Conservation (phyloP, 306 rosid species). For the Quercus cerris region DNA sequence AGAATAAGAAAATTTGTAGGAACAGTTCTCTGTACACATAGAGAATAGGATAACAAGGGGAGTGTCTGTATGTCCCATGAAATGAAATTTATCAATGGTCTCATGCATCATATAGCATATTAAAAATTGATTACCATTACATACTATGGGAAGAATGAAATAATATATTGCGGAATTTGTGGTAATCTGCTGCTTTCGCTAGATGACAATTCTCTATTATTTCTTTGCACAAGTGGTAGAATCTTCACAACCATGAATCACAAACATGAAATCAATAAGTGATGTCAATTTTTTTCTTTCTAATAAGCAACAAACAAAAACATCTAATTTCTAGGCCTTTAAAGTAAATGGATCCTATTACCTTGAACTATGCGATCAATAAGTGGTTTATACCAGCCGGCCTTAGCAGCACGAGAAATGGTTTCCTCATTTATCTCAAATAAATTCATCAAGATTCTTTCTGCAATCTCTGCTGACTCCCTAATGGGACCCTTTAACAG, state of each 20-base stretch:
- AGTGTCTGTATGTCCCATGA: neutral
- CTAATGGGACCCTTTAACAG: conserved; percentile 40
- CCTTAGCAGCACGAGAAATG: conserved; percentile 52
- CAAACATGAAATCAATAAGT: neutral
- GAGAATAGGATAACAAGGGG: neutral
- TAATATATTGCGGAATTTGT: neutral
- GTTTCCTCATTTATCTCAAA: conserved; percentile 54
- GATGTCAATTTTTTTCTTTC: neutral
- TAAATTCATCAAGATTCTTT: conserved; percentile 58
- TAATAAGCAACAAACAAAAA: neutral
- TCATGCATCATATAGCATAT: neutral
- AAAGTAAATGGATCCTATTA: conserved; percentile 30
- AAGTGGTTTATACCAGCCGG: conserved; percentile 81
- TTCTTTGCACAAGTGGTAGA: neutral
- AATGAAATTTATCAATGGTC: neutral
- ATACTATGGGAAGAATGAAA: neutral
- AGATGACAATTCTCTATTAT: neutral
- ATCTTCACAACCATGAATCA: neutral
- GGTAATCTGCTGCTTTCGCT: neutral
- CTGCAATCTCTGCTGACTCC: conserved; percentile 62
- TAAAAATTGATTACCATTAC: too few relatives aligned
- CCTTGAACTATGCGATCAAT: conserved; percentile 55
- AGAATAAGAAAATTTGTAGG: neutral
- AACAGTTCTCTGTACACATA: neutral
- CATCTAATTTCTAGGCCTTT: neutral